Percentiles rank a stretch among this genome's conserved stretches.
Evolutionary conservation across 1,284 basidiomycete species (phyloP).

Genomic region (Porogramme epimiltina): DNA sequence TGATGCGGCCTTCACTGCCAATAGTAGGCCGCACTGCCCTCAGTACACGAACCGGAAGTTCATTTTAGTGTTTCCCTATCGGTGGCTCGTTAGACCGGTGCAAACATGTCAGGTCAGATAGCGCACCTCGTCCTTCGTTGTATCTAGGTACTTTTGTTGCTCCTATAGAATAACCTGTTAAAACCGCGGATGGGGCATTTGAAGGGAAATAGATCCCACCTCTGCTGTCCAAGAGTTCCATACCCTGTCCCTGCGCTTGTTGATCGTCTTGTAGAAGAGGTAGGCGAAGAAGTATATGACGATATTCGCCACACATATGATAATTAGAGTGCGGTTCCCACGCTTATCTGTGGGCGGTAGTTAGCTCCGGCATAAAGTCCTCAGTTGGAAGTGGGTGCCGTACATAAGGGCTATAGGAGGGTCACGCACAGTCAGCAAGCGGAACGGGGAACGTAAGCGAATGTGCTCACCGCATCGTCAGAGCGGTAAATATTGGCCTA

Average conservation of each 20-base stretch:
- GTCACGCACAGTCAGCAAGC: conserved; percentile 3
- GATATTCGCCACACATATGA: conserved; percentile 40
- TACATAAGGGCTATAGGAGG: conserved; percentile 45
- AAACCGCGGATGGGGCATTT: no score
- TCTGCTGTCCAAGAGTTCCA: conserved; percentile 55
- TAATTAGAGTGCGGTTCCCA: conserved; percentile 40
- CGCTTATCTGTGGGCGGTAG: conserved; percentile 37
- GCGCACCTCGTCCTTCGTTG: conserved; percentile 49
- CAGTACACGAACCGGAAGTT: conserved; percentile 65
- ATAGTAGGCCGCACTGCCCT: conserved; percentile 4
- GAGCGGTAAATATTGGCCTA: conserved; percentile 36
- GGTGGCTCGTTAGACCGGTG: not conserved
- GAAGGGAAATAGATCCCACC: conserved; percentile 34
- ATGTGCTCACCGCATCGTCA: conserved; percentile 31
- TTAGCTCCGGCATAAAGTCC: conserved; percentile 1
- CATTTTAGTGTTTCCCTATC: conserved; percentile 50
- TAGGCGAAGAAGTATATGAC: conserved; percentile 51
- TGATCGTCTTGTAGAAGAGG: conserved; percentile 57
- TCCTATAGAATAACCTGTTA: conserved; percentile 38
- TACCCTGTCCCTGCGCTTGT: conserved; percentile 49
- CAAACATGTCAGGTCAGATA: not conserved
- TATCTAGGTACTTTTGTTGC: conserved; percentile 55
- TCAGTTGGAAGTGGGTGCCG: conserved; percentile 16
- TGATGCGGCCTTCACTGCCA: no score
- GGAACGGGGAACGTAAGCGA: not conserved